phyloP scores from a whole-genome alignment of 164 flowering plant species.

The Cinnamomum micranthum region DNA sequence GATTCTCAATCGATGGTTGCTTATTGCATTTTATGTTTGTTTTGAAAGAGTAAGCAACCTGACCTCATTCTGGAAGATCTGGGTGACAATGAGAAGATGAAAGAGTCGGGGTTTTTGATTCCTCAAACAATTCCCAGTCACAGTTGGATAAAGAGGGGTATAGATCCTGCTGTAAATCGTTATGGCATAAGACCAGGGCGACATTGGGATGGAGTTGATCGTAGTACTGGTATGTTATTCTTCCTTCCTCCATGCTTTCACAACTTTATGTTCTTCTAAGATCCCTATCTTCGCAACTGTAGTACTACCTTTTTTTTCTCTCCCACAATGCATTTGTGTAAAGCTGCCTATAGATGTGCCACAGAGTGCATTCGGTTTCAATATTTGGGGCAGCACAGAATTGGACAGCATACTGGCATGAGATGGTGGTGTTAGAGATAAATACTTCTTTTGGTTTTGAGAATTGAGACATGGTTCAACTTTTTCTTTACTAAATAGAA shows the following conservation, averaged over 20 bases:
- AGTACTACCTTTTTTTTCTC: background rate
- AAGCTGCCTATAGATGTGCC: background rate
- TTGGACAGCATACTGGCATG: background rate
- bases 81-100: conserved; percentile 84
- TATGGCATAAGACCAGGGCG: conserved; percentile 76
- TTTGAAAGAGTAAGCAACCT: conserved; percentile 48
- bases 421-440: background rate
- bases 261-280: background rate
- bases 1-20: background rate
- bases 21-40: background rate
- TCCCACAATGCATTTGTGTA: background rate
- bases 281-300: background rate
- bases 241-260: background rate
- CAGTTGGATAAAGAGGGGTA: conserved; percentile 84
- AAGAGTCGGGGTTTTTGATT: conserved; percentile 80
- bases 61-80: conserved; percentile 48
- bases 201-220: conserved; percentile 98
- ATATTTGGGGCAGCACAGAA: background rate
- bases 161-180: conserved; percentile 76
- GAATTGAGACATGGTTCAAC: background rate
- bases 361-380: background rate
- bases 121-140: conserved; percentile 89
- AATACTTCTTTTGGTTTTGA: background rate
- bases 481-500: background rate
- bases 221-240: conserved; percentile 66